Evolutionary conservation across 257 asterid species (phyloP), one percentile per base, ranked within the genome.

Genomic region (Primulina eburnea): DNA sequence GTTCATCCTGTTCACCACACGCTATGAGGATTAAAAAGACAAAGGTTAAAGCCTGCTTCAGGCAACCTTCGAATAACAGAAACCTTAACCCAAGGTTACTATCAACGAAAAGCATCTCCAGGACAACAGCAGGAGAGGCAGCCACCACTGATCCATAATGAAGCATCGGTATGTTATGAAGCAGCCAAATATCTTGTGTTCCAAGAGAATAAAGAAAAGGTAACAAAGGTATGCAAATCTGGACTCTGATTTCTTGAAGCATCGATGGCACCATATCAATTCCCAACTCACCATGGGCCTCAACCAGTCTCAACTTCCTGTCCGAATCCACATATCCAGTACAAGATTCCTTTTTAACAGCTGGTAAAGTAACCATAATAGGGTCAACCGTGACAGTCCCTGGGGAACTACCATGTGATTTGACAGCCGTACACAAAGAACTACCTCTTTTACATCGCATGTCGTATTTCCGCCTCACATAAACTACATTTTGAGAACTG

Each of bases 61-160:
- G 74, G 86, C 85, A 79, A 57, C 97, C 92, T 75, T 89, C 98
- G 68, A 81, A 83, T 73, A 82, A 76, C 64, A 89, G 80, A 74
- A 78, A 80, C 77, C 88, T 90, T 88, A 92, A 80, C 74, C 99
- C 99, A 75, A 77, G 79, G 73, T 75, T 73, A 72, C 78, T 87
- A 76, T 95, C 99, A 67, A 95, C 80, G 66, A 92, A 83, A 78
- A 95, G 93, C 76, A 95, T 88, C 89, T 92, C 95, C 84, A 95
- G 69, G 59, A 71, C 62, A 82, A 95, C 87, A 67, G 82, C 82
- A 50, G 95, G 96, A 84, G 97, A 88, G 60, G 80, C 77, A 70
- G 87, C 76, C 78, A 85, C 75, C 67, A 95, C 56, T 34, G 74
- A 71, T 69, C 98, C 98, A 75, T 82, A 82, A 47, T 85, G 89